Conservation (phyloP, 2,329 filamentous ascomycete species). For the Xylariaceae sp. region DNA sequence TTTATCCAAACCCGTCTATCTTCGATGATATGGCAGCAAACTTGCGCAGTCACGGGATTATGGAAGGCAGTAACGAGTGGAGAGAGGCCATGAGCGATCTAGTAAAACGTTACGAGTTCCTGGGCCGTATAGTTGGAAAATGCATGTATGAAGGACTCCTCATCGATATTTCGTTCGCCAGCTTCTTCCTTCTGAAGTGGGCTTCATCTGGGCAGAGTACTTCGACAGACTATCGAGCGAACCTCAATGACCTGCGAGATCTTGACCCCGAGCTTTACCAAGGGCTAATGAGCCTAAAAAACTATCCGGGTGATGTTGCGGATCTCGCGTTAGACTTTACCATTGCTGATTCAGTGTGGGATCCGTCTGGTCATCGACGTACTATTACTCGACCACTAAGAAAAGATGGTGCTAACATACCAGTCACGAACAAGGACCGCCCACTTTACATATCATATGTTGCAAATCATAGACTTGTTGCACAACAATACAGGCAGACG, state of each 20-base stretch:
- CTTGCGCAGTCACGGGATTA: slow-evolving; percentile 58
- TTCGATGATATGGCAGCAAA: slow-evolving; percentile 72
- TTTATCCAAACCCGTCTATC: slow-evolving; percentile 86
- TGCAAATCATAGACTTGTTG: slow-evolving; percentile 82
- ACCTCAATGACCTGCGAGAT: slow-evolving; percentile 90
- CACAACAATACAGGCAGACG: slow-evolving; percentile 82
- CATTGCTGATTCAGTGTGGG: slow-evolving; percentile 72
- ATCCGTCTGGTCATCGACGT: slow-evolving; percentile 54
- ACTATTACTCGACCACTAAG: slow-evolving; percentile 79
- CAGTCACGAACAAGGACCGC: slow-evolving; percentile 90
- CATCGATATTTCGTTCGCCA: slow-evolving; percentile 89
- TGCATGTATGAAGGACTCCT: slow-evolving; percentile 97
- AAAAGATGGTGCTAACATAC: slow-evolving; percentile 74
- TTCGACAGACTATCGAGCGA: slow-evolving; percentile 78
- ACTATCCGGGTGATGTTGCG: slow-evolving; percentile 79
- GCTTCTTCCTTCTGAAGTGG: slow-evolving; percentile 98
- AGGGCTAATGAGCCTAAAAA: slow-evolving; percentile 83
- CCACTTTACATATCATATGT: slow-evolving; percentile 95
- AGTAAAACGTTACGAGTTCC: slow-evolving; percentile 82
- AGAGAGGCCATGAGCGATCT: slow-evolving; percentile 64
- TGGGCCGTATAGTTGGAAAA: slow-evolving; percentile 92
- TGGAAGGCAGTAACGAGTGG: slow-evolving; percentile 63
- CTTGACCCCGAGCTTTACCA: slow-evolving; percentile 91
- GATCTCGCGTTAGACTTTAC: slow-evolving; percentile 89
- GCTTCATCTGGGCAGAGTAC: slow-evolving; percentile 70